Conservation (phyloP, 352 stramenopile genomes). For the Globisporangium orthogonon region DNA sequence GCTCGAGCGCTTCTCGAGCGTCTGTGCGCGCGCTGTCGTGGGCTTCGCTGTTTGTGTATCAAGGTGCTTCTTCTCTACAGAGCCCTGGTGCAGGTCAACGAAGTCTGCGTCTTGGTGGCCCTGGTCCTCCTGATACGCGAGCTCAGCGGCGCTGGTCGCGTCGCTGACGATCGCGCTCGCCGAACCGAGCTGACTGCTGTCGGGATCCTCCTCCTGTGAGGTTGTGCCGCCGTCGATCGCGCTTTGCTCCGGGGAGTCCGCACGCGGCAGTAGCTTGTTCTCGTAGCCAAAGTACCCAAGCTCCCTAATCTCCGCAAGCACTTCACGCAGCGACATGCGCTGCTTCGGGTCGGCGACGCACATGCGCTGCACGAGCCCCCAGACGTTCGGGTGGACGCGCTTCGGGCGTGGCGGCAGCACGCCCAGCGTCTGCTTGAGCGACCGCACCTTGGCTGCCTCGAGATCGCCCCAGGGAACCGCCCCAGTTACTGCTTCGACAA, state of each 20-base stretch:
- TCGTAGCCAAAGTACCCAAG: slow-evolving; percentile 32
- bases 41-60: background rate
- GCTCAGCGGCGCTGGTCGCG: background rate
- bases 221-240: slow-evolving; percentile 1
- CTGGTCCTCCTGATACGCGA: slow-evolving; percentile 4
- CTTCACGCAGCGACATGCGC: slow-evolving; percentile 40
- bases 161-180: background rate
- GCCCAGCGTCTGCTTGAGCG: slow-evolving; percentile 44
- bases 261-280: slow-evolving; percentile 12
- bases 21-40: background rate
- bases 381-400: slow-evolving; percentile 31
- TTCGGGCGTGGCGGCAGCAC: slow-evolving; percentile 46
- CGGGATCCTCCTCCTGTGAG: background rate
- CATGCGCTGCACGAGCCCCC: slow-evolving; percentile 60
- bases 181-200: background rate
- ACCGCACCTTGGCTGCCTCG: slow-evolving; percentile 37
- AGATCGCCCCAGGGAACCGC: slow-evolving; percentile 41
- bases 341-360: slow-evolving; percentile 39
- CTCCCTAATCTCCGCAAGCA: slow-evolving; percentile 35
- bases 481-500: slow-evolving; percentile 54
- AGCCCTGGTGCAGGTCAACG: background rate
- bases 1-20: background rate
- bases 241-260: slow-evolving; percentile 12
- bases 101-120: slow-evolving; percentile 11
- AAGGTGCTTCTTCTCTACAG: background rate